Base-by-base conservation (phyloP, 257 asterid genomes). In the Cruciata laevipes region DNA sequence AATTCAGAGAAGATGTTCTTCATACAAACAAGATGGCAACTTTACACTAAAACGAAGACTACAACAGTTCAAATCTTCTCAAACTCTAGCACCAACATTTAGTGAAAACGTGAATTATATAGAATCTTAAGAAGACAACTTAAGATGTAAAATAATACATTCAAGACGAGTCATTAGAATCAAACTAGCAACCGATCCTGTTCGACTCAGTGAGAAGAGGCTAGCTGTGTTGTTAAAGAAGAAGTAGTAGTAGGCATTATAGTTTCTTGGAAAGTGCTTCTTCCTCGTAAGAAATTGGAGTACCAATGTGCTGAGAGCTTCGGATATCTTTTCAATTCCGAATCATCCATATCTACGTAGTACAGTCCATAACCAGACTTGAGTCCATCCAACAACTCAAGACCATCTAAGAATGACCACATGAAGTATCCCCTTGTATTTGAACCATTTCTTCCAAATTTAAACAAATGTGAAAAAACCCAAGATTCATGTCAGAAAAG, bases 371-470 rank as follows among this genome's bases (percentile, higher is more conserved):
- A 87, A 7, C 76, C 55, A 5, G 53, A 1, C 9, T 13, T 25
- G 68, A 74, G 83, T 8, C 85, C 85, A 49, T 17, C 65, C 69
- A 88, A 51, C 53, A 87, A 9, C 77, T 88, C 92, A n/a, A 85
- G 68, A 33, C 87, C 82, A 33, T 88, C 95, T 51, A 85, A 71
- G 79, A 88, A 82, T 20, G 82, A 37, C 95, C 95, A 88, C 1
- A 5, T 53, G n/a, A 82, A 77, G 76, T 85, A 88, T 11, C 90
- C 92, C 69, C 68, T 76, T 7, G 70, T 64, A 73, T 83, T 70
- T 13, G 90, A 77, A 61, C 90, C 95, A 35, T 85, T 82, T 77
- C 95, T 87, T 37, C 69, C 52, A 31, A 23, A 25, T 57, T 57
- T 12, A 18, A 8, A 18, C 58, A 5, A 61, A 7, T 51, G 13